These are phyloP conservation scores for Auricularia heimuer DNA, from an alignment of 768 basidiomycete species.

Conservation along the genomic window DNA sequence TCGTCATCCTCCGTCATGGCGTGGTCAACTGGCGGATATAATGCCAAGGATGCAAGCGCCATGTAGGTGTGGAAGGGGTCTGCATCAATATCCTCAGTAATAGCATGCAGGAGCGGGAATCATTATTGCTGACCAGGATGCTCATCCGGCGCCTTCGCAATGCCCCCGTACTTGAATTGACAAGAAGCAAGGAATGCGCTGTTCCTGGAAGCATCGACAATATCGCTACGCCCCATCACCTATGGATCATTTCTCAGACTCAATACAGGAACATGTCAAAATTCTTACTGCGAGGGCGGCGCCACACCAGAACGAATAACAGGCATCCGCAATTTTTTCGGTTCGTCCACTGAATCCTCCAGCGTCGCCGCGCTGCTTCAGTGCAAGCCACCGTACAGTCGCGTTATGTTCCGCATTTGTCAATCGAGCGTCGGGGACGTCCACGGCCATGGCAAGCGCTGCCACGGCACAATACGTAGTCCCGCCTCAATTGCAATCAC, in stretches of 20 bases:
- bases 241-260: slow-evolving; percentile 19
- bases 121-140: slow-evolving; percentile 48
- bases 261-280: background rate
- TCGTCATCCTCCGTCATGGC: slow-evolving; percentile 7
- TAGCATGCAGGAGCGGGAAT: background rate
- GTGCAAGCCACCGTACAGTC: slow-evolving; percentile 69
- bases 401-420: slow-evolving; percentile 33
- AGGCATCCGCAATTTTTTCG: slow-evolving; percentile 81
- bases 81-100: slow-evolving; percentile 18
- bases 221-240: slow-evolving; percentile 55
- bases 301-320: slow-evolving; percentile 95
- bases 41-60: slow-evolving; percentile 68
- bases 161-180: slow-evolving; percentile 85
- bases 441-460: slow-evolving; percentile 46
- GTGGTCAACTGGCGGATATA: slow-evolving; percentile 39
- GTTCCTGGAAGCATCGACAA: slow-evolving; percentile 50
- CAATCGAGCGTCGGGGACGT: slow-evolving; percentile 15
- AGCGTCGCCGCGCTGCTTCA: slow-evolving; percentile 49
- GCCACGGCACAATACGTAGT: slow-evolving; percentile 90
- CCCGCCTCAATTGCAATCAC: slow-evolving; percentile 46
- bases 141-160: slow-evolving; percentile 75
- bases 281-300: slow-evolving; percentile 60
- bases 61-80: slow-evolving; percentile 97
- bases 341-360: slow-evolving; percentile 88
- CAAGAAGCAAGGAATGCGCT: slow-evolving; percentile 58